These are phyloP conservation scores for Lasiodiplodia sp. DNA, from an alignment of 2,329 filamentous ascomycete species.

Conservation along the genomic window DNA sequence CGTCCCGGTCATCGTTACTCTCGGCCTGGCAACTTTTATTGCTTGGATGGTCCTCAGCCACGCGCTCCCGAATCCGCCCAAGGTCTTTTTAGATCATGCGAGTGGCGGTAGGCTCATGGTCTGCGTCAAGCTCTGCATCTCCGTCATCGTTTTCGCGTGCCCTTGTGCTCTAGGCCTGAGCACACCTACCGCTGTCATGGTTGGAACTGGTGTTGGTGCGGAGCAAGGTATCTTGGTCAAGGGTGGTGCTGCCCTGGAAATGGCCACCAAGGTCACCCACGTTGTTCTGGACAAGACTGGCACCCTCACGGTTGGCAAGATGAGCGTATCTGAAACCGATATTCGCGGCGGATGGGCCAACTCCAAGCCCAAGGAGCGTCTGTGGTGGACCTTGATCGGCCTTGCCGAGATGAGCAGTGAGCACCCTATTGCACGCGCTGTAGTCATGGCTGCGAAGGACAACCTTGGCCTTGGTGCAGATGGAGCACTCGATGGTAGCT, in stretches of 20 bases:
- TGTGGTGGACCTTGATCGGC: slow-evolving; percentile 97
- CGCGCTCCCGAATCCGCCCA: slow-evolving; percentile 80
- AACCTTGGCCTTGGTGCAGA: slow-evolving; percentile 77
- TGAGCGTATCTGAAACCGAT: slow-evolving; percentile 81
- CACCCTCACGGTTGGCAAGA: slow-evolving; percentile 91
- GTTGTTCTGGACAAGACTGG: slow-evolving; percentile 96
- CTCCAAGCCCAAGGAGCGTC: slow-evolving; percentile 70
- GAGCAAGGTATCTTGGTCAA: slow-evolving; percentile 98
- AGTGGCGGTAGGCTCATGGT: slow-evolving; percentile 96
- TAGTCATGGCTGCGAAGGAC: slow-evolving; percentile 76
- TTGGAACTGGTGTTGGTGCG: slow-evolving; percentile 95
- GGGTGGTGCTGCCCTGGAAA: slow-evolving; percentile 90
- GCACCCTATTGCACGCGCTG: slow-evolving; percentile 92
- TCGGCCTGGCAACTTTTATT: slow-evolving; percentile 85
- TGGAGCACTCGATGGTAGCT: slow-evolving; percentile 78
- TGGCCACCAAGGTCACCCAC: slow-evolving; percentile 86
- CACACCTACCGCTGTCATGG: slow-evolving; percentile 98
- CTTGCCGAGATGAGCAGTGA: slow-evolving; percentile 96
- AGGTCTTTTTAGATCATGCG: slow-evolving; percentile 80
- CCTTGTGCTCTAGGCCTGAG: slow-evolving; percentile 95
- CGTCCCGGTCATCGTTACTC: slow-evolving; percentile 83
- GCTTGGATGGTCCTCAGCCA: slow-evolving; percentile 97
- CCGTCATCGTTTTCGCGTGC: slow-evolving; percentile 97
- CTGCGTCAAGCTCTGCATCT: slow-evolving; percentile 96
- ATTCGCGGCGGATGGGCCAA: slow-evolving; percentile 74